A percentile compares a stretch with the other conserved stretches of the same genome.
These are phyloP conservation scores for Podila horticola DNA, from an alignment of 192 early-diverging fungal species.

Conservation along the genomic window DNA sequence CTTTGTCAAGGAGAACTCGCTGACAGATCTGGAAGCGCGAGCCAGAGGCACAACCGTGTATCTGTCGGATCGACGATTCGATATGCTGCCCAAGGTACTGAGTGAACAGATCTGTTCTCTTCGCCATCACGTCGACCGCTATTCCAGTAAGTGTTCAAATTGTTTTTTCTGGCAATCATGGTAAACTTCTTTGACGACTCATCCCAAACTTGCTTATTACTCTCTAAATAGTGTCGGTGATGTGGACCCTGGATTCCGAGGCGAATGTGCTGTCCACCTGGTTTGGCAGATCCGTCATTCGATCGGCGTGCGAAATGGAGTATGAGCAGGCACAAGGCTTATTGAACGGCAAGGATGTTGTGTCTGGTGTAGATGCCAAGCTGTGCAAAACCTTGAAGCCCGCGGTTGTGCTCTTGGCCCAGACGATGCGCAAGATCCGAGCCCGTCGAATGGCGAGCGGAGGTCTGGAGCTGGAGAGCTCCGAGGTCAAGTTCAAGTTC, in stretches of 20 bases:
- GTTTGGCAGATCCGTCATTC: conserved; percentile 79
- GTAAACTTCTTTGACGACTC: not conserved
- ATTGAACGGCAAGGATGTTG: conserved; percentile 63
- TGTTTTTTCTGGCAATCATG: not conserved
- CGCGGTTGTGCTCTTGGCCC: conserved; percentile 56
- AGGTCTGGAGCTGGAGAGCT: conserved; percentile 77
- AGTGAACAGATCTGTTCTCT: conserved; percentile 80
- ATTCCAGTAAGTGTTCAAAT: conserved; percentile 58
- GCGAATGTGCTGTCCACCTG: conserved; percentile 66
- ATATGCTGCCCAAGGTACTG: conserved; percentile 81
- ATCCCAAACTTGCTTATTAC: not conserved
- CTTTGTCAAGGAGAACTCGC: conserved; percentile 70
- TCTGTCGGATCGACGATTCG: conserved; percentile 81
- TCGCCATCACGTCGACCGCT: conserved; percentile 71
- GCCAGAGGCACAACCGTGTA: conserved; percentile 82
- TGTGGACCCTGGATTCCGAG: conserved; percentile 70
- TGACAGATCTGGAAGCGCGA: conserved; percentile 75
- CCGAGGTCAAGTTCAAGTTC: conserved; percentile 80
- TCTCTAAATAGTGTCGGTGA: conserved; percentile 63
- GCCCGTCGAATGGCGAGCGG: conserved; percentile 66
- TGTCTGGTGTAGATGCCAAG: conserved; percentile 54
- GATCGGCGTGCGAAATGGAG: conserved; percentile 79
- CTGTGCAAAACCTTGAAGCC: conserved; percentile 53
- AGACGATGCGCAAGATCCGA: conserved; percentile 64
- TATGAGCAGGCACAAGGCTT: conserved; percentile 82